phyloP scores from a whole-genome alignment of 768 basidiomycete genomes.

The Boletus rufocinnamomeus region DNA sequence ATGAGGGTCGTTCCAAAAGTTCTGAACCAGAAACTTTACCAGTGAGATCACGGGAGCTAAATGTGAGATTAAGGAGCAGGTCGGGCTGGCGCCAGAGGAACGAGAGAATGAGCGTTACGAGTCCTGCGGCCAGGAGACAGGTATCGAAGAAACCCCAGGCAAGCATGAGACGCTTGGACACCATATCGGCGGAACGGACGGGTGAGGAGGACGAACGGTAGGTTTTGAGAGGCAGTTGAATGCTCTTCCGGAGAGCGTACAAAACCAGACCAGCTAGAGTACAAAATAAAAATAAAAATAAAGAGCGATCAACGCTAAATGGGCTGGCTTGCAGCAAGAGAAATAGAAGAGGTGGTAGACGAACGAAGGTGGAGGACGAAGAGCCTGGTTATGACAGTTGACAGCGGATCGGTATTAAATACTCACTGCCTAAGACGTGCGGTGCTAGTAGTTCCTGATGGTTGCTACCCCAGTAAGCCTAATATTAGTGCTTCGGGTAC shows the following conservation, averaged over 20 bases:
- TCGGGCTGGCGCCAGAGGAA: conserved; percentile 70
- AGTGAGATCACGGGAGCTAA: conserved; percentile 57
- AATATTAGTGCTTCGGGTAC: neutral
- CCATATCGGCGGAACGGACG: conserved; percentile 46
- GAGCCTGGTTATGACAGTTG: neutral
- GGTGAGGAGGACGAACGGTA: conserved; percentile 4
- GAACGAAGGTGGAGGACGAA: neutral
- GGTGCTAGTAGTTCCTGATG: conserved; percentile 3
- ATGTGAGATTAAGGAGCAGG: conserved; percentile 72
- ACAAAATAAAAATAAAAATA: conserved; percentile 39
- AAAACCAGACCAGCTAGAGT: conserved; percentile 45
- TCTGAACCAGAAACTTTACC: conserved; percentile 44
- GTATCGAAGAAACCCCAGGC: conserved; percentile 75
- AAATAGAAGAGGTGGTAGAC: conserved; percentile 3
- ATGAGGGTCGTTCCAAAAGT: conserved; percentile 1
- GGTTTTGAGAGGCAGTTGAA: conserved; percentile 10
- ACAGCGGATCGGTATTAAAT: conserved; percentile 11
- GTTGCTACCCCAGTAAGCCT: neutral
- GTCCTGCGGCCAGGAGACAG: conserved; percentile 69
- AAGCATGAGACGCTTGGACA: conserved; percentile 68
- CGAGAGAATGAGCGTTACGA: conserved; percentile 63
- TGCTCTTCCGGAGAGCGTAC: conserved; percentile 56
- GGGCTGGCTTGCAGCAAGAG: conserved; percentile 45
- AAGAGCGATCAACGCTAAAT: conserved; percentile 72
- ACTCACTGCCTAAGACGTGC: conserved; percentile 7